phyloP scores from a whole-genome alignment of 768 basidiomycete genomes.

The Boletus tomentosulus region DNA sequence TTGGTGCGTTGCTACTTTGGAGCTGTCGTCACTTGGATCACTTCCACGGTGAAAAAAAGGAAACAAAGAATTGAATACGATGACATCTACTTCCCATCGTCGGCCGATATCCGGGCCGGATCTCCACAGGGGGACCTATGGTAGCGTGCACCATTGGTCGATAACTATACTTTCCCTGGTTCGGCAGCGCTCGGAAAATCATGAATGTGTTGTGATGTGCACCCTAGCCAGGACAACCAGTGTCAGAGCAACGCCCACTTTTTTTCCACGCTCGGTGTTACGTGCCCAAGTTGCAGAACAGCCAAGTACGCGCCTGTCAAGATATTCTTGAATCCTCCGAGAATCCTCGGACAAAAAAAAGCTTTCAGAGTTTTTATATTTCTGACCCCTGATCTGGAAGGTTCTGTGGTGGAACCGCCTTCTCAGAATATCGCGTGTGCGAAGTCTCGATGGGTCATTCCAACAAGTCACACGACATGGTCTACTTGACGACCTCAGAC shows the following conservation, averaged over 20 bases:
- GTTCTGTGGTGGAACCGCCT: not conserved
- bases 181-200: not conserved
- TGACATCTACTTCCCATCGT: not conserved
- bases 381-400: not conserved
- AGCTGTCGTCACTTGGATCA: not conserved
- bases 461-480: not conserved
- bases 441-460: slow-evolving; percentile 1
- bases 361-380: not conserved
- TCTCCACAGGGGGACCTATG: not conserved
- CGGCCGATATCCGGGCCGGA: not conserved
- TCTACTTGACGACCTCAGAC: not conserved
- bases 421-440: not conserved
- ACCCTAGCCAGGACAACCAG: not conserved
- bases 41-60: not conserved
- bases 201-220: not conserved
- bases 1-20: slow-evolving; percentile 1
- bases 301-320: not conserved
- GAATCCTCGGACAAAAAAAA: not conserved
- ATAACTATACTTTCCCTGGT: not conserved
- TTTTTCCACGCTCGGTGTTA: not conserved
- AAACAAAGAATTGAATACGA: not conserved
- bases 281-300: not conserved
- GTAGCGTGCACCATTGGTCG: not conserved
- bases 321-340: not conserved
- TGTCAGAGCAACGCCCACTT: not conserved